These are phyloP conservation scores for Torulaspora globosa DNA, from an alignment of 1,139 yeast species.

Conservation along the genomic window DNA sequence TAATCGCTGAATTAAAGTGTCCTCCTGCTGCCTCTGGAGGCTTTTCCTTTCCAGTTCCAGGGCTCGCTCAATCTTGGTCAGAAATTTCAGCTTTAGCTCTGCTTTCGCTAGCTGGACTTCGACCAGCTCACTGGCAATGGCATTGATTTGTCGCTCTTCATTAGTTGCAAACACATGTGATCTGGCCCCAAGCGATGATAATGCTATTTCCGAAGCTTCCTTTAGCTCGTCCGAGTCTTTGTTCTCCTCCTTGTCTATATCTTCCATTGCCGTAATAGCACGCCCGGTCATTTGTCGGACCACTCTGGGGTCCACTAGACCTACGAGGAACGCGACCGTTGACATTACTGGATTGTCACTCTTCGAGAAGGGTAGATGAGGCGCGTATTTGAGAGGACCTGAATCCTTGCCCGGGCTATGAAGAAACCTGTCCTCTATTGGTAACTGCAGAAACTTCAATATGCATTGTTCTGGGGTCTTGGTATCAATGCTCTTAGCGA, in stretches of 20 bases:
- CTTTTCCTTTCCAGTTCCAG: conserved; percentile 75
- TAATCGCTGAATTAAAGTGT: conserved; percentile 71
- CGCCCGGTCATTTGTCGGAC: conserved; percentile 76
- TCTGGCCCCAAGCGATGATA: conserved; percentile 74
- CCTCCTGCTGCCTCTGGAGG: conserved; percentile 74
- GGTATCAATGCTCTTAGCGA: conserved; percentile 59
- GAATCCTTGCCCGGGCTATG: conserved; percentile 38
- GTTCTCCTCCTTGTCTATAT: conserved; percentile 8
- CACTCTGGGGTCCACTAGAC: conserved; percentile 79
- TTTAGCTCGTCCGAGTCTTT: conserved; percentile 28
- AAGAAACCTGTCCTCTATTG: conserved; percentile 72
- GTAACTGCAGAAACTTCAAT: conserved; percentile 70
- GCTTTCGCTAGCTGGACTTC: conserved; percentile 71
- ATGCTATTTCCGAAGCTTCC: conserved; percentile 53
- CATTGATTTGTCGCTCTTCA: conserved; percentile 77
- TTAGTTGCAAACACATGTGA: conserved; percentile 77
- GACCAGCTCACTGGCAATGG: conserved; percentile 54
- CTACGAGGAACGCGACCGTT: conserved; percentile 80
- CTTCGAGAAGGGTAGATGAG: conserved; percentile 77
- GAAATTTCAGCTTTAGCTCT: conserved; percentile 68
- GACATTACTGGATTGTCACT: conserved; percentile 91
- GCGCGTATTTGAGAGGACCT: conserved; percentile 78
- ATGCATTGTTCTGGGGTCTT: conserved; percentile 81
- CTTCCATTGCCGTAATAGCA: conserved; percentile 47
- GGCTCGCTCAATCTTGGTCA: conserved; percentile 69